Evolutionary conservation across 1,284 basidiomycete genomes (phyloP), one percentile per base, ranked within the genome.

Genomic region (Melampsora larici-populina): DNA sequence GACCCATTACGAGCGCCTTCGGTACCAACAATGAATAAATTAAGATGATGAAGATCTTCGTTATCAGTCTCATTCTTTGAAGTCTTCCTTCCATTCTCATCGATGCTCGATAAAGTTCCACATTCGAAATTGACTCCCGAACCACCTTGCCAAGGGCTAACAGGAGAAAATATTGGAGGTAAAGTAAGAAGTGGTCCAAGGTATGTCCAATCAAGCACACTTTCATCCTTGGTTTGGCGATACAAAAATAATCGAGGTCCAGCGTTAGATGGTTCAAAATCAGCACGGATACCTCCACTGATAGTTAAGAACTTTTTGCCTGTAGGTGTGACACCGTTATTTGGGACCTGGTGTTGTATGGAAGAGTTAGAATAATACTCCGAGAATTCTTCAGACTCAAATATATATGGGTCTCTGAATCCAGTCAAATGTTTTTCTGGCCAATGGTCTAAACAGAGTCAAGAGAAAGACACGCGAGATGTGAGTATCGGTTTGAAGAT

Each of bases 331-430:
- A 29, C 64, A 68, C 51, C 43, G 3, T 21, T 31, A 26, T 62
- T 62, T 1, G 63, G 73, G 11, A 33, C 9, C 26, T 75, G 63
- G 26, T 75, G 72, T 55, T 51, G 31, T 33, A 76, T 60, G n/a
- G 75, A 77, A 13, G 31, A 21, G 51, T 73, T 66, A 69, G 64
- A 73, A 68, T 79, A 71, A 70, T 73, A 75, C 17, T 1, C 24
- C 26, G 65, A 60, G 78, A 80, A 78, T 79, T 70, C 46, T 70
- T 64, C 70, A 15, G 80, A 81, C 11, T 78, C 48, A 72, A 81
- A 81, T 18, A 80, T 70, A 68, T 80, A 81, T 3, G 81, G 81
- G 31, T 81, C 81, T 15, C 81, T 76, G 71, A 81, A 81, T 26
- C 81, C 81, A 11, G 81, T 73, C 66, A 76, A 18, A 64, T 77